Evolutionary conservation across 2,329 filamentous ascomycete genomes (phyloP), one percentile per base, ranked within the genome.

Genomic region (Penicillium sp.): DNA sequence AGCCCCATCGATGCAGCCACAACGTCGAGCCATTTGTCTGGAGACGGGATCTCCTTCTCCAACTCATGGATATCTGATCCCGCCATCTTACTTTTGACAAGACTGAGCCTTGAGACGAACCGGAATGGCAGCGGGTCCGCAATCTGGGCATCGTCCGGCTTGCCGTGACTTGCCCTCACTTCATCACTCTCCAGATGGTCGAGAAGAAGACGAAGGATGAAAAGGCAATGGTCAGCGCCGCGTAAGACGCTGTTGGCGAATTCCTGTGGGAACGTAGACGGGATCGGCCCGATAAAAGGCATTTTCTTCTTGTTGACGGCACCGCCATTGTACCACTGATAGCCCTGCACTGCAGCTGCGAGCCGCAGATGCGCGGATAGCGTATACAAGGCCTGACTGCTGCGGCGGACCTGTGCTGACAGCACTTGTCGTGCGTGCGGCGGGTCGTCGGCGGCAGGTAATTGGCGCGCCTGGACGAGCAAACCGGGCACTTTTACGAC

Each of bases 1-100:
- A 69, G 59, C 5, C 65, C 67, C 63, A 69, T 64, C 14, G 67
- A 67, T n/a, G 67, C 66, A 41, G 65, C 67, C 25, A 67, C 67
- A 42, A 59, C 39, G 47, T 69, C 67, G 34, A 67, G 57, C 65
- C 67, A 69, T 47, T 63, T 56, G 39, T 64, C 60, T 6, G 65
- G 60, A 5, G 64, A 54, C 0, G 50, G 54, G 12, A 63, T 43
- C n/a, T 58, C 38, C 42, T 50, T 35, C 4, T 14, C 22, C 1
- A 5, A 12, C 6, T 41, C 39, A 17, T 7, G 17, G 22, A 31
- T 14, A 37, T 43, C 20, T 8, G n/a, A 31, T 15, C 22, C 43
- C 25, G 17, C n/a, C 34, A 12, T 37, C 41, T 11, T 25, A 12
- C 4, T 20, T 43, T 35, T 47, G 17, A 22, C 14, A 17, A 20